phyloP scores from a whole-genome alignment of 2,329 filamentous ascomycete species.

The Fusarium caatingaense region DNA sequence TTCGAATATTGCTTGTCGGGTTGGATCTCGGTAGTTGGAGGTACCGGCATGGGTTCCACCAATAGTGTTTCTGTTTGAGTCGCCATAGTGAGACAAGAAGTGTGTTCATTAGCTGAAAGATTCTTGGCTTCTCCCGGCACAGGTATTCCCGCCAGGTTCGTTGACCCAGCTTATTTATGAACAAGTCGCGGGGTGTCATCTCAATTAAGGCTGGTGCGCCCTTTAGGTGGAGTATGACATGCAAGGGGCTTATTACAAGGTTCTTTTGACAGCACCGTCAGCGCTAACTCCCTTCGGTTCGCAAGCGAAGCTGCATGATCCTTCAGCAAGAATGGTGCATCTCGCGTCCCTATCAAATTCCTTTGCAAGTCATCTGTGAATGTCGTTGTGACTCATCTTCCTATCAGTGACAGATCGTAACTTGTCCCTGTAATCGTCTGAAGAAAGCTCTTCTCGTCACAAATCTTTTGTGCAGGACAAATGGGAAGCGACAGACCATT shows the following conservation, averaged over 20 bases:
- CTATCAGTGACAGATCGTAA: too few relatives aligned
- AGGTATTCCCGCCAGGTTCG: too few relatives aligned
- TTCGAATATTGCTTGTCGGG: not conserved
- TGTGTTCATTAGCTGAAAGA: not conserved
- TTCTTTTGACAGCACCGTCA: not conserved
- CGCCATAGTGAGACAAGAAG: not conserved
- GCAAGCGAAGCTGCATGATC: not conserved
- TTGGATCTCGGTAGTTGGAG: not conserved
- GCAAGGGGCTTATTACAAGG: not conserved
- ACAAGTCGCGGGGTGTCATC: not conserved
- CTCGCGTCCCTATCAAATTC: not conserved
- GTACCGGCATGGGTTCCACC: not conserved
- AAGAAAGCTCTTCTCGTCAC: not conserved
- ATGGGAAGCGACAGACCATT: not conserved
- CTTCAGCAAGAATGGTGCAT: not conserved
- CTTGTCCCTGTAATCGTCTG: not conserved
- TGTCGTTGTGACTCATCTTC: not conserved
- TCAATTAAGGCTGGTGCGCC: slow-evolving; percentile 1
- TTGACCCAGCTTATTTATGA: not conserved
- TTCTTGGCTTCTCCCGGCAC: not conserved
- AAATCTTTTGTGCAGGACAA: not conserved
- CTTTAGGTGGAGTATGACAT: slow-evolving; percentile 16
- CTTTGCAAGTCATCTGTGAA: not conserved
- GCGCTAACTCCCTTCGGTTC: not conserved
- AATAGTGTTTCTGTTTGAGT: slow-evolving; percentile 12